Evolutionary conservation across 352 stramenopile genomes (phyloP).

Genomic region (Pythium insidiosum): DNA sequence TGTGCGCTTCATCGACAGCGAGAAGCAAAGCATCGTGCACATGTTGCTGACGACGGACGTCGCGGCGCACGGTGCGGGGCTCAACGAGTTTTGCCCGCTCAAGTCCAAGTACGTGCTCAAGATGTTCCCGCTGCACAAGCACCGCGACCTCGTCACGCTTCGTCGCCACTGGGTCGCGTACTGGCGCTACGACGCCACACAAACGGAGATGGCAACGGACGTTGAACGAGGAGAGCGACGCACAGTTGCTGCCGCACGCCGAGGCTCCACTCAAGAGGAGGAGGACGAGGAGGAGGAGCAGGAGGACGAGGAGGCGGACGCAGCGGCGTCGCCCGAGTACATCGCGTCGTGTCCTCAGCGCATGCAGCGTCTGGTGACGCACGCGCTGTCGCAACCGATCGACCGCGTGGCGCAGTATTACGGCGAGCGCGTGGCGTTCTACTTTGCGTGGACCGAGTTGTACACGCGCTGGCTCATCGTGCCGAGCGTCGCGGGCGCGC

Average conservation of each 20-base stretch:
- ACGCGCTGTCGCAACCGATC: constrained; percentile 65
- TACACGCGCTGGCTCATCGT: constrained; percentile 88
- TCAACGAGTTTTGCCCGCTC: constrained; percentile 66
- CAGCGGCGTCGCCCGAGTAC: not conserved
- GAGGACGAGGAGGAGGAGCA: not conserved
- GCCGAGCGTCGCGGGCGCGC: constrained; percentile 58
- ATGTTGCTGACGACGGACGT: constrained; percentile 44
- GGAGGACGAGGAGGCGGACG: not conserved
- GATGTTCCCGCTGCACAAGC: constrained; percentile 88
- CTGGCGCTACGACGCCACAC: no score
- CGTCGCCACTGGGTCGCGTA: constrained; percentile 75
- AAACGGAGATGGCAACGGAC: no score
- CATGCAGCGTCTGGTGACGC: constrained; percentile 11
- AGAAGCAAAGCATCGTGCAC: constrained; percentile 79
- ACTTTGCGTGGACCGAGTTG: constrained; percentile 90
- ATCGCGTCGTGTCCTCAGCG: not conserved
- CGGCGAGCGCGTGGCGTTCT: constrained; percentile 87
- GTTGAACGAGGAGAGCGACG: no score
- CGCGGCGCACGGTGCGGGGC: constrained; percentile 26
- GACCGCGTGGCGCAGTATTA: constrained; percentile 88
- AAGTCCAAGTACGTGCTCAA: constrained; percentile 61
- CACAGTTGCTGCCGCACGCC: no score
- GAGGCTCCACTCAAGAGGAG: no score
- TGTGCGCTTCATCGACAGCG: constrained; percentile 67
- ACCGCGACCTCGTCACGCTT: constrained; percentile 54